Evolutionary conservation across 2,329 filamentous ascomycete species (phyloP), one percentile per base, ranked within the genome.

Genomic region (Thelonectria olida): DNA sequence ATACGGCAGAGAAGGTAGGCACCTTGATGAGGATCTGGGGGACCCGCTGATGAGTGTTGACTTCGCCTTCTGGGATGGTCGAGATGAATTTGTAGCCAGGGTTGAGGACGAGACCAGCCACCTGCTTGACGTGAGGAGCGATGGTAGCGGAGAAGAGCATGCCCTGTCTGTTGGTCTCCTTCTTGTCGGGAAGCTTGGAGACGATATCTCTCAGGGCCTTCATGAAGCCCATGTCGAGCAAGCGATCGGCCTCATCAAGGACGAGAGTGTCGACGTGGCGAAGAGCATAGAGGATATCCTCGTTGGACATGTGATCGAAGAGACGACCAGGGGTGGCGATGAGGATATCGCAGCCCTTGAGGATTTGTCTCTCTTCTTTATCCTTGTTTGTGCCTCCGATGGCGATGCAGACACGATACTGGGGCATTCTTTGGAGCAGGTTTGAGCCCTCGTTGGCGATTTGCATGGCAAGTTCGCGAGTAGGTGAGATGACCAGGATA

Each of bases 101-200:
- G 64, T 88, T 87, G 72, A 96, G 85, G 2, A 90, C 91, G 45
- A 85, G 75, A 39, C 85, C 83, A 38, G 93, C 91, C 57, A 96
- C 85, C 61, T 90, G 88, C 73, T 93, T 85, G 54, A 97, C 90
- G 73, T 95, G 93, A 22, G 87, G 85, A 38, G 88, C 90, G 77
- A 97, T 90, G 19, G 93, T 97, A 9, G 93, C 93, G 4, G 90
- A 93, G 82, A 96, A 97, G 47, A 96, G 87, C 82, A 92, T 92
- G 50, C 92, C 93, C 66, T 90, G 88, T 52, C 86, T 78, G 58
- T 88, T 82, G 25, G 87, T 84, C 52, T 83, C 75, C 2, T 79
- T 74, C 74, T 89, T 87, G 62, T 85, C 77, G 0, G 92, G 92
- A 4, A 96, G 81, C 10, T 88, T 85, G 66, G 85, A 82, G 19